Percentiles rank a stretch among this genome's conserved stretches.
Evolutionary conservation across 192 early-diverging fungal species (phyloP).

Genomic region (Piromyces finnis): DNA sequence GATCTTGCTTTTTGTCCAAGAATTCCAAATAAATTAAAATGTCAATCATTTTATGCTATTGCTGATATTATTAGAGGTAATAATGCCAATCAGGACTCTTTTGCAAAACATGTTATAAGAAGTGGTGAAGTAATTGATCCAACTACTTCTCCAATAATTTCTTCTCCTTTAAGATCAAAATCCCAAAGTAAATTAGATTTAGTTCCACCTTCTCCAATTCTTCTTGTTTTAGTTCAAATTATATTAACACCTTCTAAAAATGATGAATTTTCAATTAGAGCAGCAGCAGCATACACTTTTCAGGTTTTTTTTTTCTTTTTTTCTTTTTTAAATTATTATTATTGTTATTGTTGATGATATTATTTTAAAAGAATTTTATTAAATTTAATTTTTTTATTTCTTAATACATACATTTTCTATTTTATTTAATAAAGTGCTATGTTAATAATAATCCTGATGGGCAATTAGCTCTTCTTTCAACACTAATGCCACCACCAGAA

Average conservation of each 20-base stretch:
- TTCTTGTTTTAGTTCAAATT: constrained; percentile 65
- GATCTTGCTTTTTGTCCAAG: constrained; percentile 56
- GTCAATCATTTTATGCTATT: constrained; percentile 58
- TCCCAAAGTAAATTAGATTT: constrained; percentile 7
- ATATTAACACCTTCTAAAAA: constrained; percentile 46
- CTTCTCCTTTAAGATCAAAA: constrained; percentile 5
- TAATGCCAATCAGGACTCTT: constrained; percentile 53
- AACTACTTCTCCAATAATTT: constrained; percentile 12
- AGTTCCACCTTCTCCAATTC: constrained; percentile 30
- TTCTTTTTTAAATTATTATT: no score
- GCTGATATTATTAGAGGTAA: constrained; percentile 67
- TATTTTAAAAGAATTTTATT: no score
- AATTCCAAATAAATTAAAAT: constrained; percentile 56
- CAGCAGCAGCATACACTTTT: constrained; percentile 68
- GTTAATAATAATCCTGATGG: constrained; percentile 70
- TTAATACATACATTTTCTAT: no score
- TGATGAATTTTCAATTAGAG: constrained; percentile 51
- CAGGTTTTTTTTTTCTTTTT: constrained; percentile 14
- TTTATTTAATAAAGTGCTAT: constrained; percentile 40
- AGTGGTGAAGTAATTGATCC: constrained; percentile 4
- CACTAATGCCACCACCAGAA: constrained; percentile 57
- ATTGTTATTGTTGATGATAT: no score
- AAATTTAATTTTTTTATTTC: no score
- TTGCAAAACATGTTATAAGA: constrained; percentile 47
- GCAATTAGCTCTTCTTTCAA: constrained; percentile 71